Conservation (phyloP, 495 filamentous ascomycete genomes). For the Parmelia sp. region DNA sequence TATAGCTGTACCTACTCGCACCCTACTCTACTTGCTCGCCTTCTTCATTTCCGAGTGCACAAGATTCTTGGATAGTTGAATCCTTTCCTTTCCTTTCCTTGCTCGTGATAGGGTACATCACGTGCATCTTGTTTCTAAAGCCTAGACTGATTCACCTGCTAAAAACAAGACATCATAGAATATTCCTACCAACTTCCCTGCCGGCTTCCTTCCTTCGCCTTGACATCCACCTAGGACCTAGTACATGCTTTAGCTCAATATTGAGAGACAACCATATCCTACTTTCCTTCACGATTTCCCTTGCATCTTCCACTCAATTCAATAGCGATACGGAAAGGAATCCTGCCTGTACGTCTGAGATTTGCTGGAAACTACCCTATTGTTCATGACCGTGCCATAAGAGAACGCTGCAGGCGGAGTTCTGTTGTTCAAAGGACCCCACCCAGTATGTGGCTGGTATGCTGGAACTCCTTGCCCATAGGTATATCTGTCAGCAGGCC, state of each 20-base stretch:
- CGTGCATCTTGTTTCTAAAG: not conserved
- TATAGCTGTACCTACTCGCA: no score
- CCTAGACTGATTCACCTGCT: not conserved
- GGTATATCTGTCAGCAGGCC: not conserved
- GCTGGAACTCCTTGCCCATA: not conserved
- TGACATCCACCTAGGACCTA: not conserved
- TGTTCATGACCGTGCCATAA: not conserved
- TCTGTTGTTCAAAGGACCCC: not conserved
- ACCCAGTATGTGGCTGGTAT: not conserved
- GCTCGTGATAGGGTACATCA: no score
- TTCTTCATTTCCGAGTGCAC: not conserved
- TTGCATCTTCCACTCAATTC: not conserved
- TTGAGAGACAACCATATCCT: not conserved
- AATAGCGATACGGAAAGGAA: not conserved
- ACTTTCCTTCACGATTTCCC: not conserved
- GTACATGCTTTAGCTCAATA: slow-evolving; percentile 1
- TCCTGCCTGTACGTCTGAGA: not conserved
- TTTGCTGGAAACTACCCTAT: not conserved
- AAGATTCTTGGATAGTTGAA: no score
- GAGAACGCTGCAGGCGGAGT: not conserved
- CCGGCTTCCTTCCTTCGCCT: not conserved
- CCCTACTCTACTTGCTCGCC: not conserved
- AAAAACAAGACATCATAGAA: not conserved
- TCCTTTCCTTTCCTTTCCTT: no score
- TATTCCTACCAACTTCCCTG: not conserved